Percentiles rank a stretch among this genome's conserved stretches.
Conservation (phyloP, 1,284 basidiomycete species). For the Salmacisia buchloeana region DNA sequence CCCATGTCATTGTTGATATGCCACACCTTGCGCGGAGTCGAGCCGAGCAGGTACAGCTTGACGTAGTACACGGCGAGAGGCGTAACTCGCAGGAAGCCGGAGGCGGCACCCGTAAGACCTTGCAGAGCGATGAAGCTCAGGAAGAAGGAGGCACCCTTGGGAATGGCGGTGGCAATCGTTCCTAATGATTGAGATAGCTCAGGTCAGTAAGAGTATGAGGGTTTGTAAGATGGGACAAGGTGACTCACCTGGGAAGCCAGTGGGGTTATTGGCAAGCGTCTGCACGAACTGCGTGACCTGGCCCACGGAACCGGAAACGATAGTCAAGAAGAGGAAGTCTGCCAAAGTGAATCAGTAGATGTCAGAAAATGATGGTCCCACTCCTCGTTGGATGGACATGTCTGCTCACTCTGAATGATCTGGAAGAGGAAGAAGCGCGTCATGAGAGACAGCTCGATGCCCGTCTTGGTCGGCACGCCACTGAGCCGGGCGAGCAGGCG, state of each 20-base stretch:
- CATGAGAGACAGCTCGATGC: slow-evolving; percentile 84
- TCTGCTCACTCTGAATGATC: slow-evolving; percentile 52
- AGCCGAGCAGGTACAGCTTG: slow-evolving; percentile 74
- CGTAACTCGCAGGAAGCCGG: slow-evolving; percentile 73
- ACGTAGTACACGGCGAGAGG: slow-evolving; percentile 75
- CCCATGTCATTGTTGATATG: slow-evolving; percentile 67
- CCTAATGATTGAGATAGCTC: background rate
- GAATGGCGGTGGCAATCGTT: slow-evolving; percentile 60
- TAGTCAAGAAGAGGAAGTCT: slow-evolving; percentile 46
- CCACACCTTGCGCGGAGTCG: slow-evolving; percentile 80
- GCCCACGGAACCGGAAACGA: slow-evolving; percentile 35
- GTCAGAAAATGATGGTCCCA: background rate
- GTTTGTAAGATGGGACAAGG: background rate
- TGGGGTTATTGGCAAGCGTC: slow-evolving; percentile 20
- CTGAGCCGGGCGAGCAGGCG: slow-evolving; percentile 70
- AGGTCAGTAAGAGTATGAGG: background rate
- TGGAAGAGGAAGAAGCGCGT: slow-evolving; percentile 84
- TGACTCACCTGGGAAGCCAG: slow-evolving; percentile 21
- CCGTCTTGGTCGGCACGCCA: slow-evolving; percentile 72
- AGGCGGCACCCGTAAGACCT: slow-evolving; percentile 57
- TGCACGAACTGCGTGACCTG: slow-evolving; percentile 29
- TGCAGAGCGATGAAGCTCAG: slow-evolving; percentile 64
- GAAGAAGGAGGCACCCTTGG: slow-evolving; percentile 86
- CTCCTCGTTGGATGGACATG: background rate
- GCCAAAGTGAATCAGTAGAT: background rate